Conservation (phyloP, 1,284 basidiomycete genomes). For the Naganishia sp. region DNA sequence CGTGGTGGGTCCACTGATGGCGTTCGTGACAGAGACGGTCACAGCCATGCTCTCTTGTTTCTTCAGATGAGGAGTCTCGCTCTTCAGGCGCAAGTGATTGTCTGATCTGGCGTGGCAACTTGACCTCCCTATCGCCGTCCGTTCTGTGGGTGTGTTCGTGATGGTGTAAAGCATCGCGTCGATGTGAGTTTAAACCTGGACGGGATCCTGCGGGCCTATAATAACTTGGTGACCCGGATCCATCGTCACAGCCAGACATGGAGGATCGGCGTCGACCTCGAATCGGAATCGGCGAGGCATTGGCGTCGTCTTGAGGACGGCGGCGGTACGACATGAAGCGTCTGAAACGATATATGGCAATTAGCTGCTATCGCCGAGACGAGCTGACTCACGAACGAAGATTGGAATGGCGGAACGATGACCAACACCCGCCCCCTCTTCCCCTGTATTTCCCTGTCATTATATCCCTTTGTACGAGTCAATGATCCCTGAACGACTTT, state of each 20-base stretch:
- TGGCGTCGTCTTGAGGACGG: neutral
- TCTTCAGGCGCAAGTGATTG: neutral
- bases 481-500: neutral
- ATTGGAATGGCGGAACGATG: neutral
- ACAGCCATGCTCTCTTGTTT: neutral
- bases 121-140: neutral
- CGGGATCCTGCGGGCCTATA: neutral
- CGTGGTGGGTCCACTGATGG: neutral
- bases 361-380: neutral
- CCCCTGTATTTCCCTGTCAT: neutral
- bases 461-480: neutral
- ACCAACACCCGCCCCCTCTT: too few species aligned
- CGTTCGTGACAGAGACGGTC: neutral
- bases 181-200: neutral
- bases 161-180: neutral
- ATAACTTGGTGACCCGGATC: neutral
- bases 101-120: neutral
- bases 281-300: conserved; percentile 9
- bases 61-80: neutral
- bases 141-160: neutral
- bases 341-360: neutral
- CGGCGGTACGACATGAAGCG: neutral
- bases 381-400: neutral
- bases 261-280: conserved; percentile 1
- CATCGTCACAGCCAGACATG: conserved; percentile 4